Evolutionary conservation across 1,284 basidiomycete species (phyloP).

Genomic region (Pascua sp.): DNA sequence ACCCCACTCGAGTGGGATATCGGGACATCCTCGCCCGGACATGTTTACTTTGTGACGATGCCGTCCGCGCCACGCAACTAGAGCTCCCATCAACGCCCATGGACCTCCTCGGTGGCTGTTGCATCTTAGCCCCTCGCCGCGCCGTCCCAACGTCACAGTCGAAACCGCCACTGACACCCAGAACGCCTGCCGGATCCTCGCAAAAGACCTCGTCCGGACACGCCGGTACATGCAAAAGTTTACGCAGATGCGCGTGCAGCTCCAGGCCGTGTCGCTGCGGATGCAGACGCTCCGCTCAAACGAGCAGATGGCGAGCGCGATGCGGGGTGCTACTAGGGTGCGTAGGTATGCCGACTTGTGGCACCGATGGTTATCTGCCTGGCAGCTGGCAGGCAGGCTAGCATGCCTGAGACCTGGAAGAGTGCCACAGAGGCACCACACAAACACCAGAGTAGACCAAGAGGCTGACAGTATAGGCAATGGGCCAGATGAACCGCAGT

Average conservation of each 20-base stretch:
- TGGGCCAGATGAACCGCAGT: conserved; percentile 96
- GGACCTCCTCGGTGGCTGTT: background rate
- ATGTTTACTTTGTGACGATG: too few species aligned
- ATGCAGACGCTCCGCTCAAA: conserved; percentile 96
- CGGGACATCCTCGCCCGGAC: background rate
- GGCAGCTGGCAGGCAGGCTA: too few species aligned
- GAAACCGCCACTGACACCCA: conserved; percentile 40
- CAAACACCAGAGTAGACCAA: background rate
- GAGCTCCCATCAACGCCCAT: background rate
- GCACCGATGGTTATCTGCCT: too few species aligned
- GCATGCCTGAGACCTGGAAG: too few species aligned
- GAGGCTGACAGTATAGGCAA: conserved; percentile 62
- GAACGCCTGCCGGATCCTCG: conserved; percentile 99
- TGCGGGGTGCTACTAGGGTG: conserved; percentile 95
- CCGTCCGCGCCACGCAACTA: background rate
- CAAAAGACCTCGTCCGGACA: conserved; percentile 95
- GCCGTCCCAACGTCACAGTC: background rate
- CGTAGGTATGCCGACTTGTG: conserved; percentile 34
- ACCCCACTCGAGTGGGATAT: background rate
- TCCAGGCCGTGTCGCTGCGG: conserved; percentile 91
- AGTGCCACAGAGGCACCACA: too few species aligned
- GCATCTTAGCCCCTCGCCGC: background rate
- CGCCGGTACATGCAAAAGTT: conserved; percentile 96
- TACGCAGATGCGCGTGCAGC: conserved; percentile 96
- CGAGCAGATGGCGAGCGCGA: conserved; percentile 98